Conservation (phyloP, 2,329 filamentous ascomycete genomes). For the Arthrobotrys musiformis region DNA sequence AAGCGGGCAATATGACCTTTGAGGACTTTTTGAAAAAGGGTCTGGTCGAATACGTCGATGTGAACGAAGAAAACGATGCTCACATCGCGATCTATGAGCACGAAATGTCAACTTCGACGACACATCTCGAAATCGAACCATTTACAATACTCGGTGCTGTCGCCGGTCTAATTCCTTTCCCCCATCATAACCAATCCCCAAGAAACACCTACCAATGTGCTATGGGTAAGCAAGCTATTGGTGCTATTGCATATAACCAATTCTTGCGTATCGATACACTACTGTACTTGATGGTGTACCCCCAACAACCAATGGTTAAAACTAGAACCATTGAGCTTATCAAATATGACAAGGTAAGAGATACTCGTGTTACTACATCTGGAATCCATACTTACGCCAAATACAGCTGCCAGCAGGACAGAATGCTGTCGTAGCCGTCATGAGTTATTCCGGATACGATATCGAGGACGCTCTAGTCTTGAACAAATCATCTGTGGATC, state of each 20-base stretch:
- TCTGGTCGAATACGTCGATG: constrained; percentile 94
- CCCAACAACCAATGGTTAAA: constrained; percentile 96
- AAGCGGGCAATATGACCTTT: constrained; percentile 85
- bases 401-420: constrained; percentile 83
- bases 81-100: constrained; percentile 90
- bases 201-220: constrained; percentile 99
- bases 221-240: constrained; percentile 99
- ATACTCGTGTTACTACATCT: background rate
- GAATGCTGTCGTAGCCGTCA: constrained; percentile 96
- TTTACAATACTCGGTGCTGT: constrained; percentile 97
- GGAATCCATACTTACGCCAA: constrained; percentile 3
- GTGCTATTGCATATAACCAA: constrained; percentile 97
- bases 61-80: constrained; percentile 97
- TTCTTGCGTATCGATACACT: constrained; percentile 96
- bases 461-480: constrained; percentile 97
- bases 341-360: constrained; percentile 81
- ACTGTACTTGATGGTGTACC: constrained; percentile 96
- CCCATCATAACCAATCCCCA: constrained; percentile 98
- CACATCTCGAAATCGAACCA: constrained; percentile 96
- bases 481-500: constrained; percentile 93
- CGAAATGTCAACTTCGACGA: constrained; percentile 83
- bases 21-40: constrained; percentile 92
- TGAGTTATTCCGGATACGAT: constrained; percentile 99
- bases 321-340: constrained; percentile 96
- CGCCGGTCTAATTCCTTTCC: constrained; percentile 94